Evolutionary conservation across 2,329 filamentous ascomycete species (phyloP), one percentile per base, ranked within the genome.

Genomic region (Fusarium nematophilum): DNA sequence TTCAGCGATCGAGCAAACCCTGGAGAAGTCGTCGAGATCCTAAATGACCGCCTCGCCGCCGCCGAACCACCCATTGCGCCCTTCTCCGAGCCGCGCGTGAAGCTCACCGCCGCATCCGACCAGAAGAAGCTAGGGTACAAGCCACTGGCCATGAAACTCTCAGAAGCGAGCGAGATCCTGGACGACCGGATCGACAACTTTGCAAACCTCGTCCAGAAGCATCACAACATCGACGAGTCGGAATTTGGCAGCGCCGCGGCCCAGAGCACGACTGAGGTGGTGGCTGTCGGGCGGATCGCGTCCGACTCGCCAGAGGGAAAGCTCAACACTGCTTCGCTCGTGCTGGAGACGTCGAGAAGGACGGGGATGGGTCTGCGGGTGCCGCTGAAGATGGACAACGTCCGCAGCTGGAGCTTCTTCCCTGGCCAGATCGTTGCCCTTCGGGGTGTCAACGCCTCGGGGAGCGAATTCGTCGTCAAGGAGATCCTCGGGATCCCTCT

Each of bases 121-220:
- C 84, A 92, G 70, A 93, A 93, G 73, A 97, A 97, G 73, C 89
- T 97, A 65, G 87, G 82, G 1, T 99, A 98, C 77, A 95, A 93
- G 72, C 91, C 93, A 2, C 89, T 98, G 82, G 90, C 92, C 3
- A 97, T 98, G 93, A 96, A 97, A 70, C 82, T 95, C 6, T 93
- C 92, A 5, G 93, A 97, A 73, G 88, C 92, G 0, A 96, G 94
- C 5, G 93, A 97, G 74, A 91, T 97, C 37, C 83, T 98, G 7
- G 95, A 99, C 76, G 94, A 98, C 75, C 85, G 93, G 67, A 97
- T 99, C 78, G 93, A 98, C 68, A 92, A 93, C 60, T 97, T 97
- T 69, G 83, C 87, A 55, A 78, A 81, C n/a, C 75, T 93, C 2
- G 82, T 96, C 5, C 88, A 91, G 75, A 85, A 89, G 51, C 82